Percentiles rank a stretch among this genome's conserved stretches.
Conservation (phyloP, 495 filamentous ascomycete species). For the Penicillium samsonianum region DNA sequence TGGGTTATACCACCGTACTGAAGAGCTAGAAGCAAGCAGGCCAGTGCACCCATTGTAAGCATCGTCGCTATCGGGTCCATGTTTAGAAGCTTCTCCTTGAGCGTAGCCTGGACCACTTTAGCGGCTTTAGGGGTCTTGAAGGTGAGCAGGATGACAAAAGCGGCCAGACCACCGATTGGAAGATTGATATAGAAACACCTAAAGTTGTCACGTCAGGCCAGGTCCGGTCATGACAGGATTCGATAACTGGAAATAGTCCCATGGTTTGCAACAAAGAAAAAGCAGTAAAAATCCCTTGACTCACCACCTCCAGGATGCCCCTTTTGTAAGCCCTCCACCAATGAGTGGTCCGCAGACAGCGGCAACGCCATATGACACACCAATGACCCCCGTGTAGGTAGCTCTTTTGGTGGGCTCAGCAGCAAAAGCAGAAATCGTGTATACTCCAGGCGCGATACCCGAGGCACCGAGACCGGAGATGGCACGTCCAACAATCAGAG, state of each 20-base stretch:
- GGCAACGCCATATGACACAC: slow-evolving; percentile 40
- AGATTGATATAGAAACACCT: slow-evolving; percentile 56
- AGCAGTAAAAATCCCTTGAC: too few relatives aligned
- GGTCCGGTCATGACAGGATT: background rate
- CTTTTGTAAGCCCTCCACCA: slow-evolving; percentile 13
- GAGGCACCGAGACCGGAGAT: slow-evolving; percentile 25
- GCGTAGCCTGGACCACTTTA: slow-evolving; percentile 19
- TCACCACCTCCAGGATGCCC: too few relatives aligned
- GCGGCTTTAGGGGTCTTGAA: slow-evolving; percentile 30
- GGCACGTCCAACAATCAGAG: slow-evolving; percentile 41
- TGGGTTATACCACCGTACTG: slow-evolving; percentile 41
- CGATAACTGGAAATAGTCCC: too few relatives aligned
- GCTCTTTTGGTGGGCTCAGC: slow-evolving; percentile 36
- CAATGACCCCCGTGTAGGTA: slow-evolving; percentile 41
- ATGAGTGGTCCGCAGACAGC: slow-evolving; percentile 49
- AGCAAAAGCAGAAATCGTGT: slow-evolving; percentile 38
- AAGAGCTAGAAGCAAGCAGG: slow-evolving; percentile 42
- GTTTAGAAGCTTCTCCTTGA: slow-evolving; percentile 33
- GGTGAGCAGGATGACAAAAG: slow-evolving; percentile 46
- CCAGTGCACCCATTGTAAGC: slow-evolving; percentile 29
- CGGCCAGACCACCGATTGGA: slow-evolving; percentile 46
- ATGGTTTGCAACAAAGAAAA: too few relatives aligned
- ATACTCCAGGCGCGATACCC: slow-evolving; percentile 27
- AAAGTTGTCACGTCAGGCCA: too few relatives aligned
- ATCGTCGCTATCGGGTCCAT: slow-evolving; percentile 35